These are phyloP conservation scores for Trichoderma koningii DNA, from an alignment of 2,329 filamentous ascomycete species.

Conservation along the genomic window DNA sequence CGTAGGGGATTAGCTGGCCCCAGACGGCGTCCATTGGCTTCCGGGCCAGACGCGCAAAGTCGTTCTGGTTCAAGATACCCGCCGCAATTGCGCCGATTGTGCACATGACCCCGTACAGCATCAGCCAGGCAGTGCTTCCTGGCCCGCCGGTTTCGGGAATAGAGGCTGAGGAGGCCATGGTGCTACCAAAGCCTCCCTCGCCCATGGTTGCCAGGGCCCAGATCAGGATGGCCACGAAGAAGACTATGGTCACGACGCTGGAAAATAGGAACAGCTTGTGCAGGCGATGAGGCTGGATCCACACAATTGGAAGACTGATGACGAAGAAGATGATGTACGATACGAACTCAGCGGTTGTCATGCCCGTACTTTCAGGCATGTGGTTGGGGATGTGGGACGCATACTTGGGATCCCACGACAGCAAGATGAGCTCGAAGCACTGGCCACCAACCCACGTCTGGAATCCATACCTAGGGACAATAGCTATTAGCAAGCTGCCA, in stretches of 20 bases:
- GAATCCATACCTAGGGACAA: slow-evolving; percentile 44
- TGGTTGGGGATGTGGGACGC: slow-evolving; percentile 47
- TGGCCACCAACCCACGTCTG: slow-evolving; percentile 51
- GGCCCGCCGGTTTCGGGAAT: slow-evolving; percentile 37
- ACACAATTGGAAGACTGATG: slow-evolving; percentile 47
- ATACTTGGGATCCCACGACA: slow-evolving; percentile 48
- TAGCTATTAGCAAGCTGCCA: background rate
- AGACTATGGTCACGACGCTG: slow-evolving; percentile 44
- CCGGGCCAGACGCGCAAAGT: slow-evolving; percentile 42
- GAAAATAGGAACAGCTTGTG: slow-evolving; percentile 47
- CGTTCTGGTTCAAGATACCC: slow-evolving; percentile 45
- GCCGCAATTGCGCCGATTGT: slow-evolving; percentile 44
- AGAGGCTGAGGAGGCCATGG: slow-evolving; percentile 33
- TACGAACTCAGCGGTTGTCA: slow-evolving; percentile 49
- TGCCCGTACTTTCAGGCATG: slow-evolving; percentile 45
- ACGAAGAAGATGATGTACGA: slow-evolving; percentile 49
- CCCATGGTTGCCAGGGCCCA: slow-evolving; percentile 51
- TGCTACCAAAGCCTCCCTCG: slow-evolving; percentile 42
- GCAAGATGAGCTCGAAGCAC: slow-evolving; percentile 49
- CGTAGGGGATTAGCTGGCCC: slow-evolving; percentile 42
- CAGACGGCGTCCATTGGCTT: slow-evolving; percentile 39
- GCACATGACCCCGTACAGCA: slow-evolving; percentile 43
- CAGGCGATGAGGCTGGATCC: slow-evolving; percentile 48
- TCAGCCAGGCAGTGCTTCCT: slow-evolving; percentile 41
- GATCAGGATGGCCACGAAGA: slow-evolving; percentile 46